Conservation (phyloP, 495 filamentous ascomycete species). For the Aspergillus sclerotioniger region DNA sequence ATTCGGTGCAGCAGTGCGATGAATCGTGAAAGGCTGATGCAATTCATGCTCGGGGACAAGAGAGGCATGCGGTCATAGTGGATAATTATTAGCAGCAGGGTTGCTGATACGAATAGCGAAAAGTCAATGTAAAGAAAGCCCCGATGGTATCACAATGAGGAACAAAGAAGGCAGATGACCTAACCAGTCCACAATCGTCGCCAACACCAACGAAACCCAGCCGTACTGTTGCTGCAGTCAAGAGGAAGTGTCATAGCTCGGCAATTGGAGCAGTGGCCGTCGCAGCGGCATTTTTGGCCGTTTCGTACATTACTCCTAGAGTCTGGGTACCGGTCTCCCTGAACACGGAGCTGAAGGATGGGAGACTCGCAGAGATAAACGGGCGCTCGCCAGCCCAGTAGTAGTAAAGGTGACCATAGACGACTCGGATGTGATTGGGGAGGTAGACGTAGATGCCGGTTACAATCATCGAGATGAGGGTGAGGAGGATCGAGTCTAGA, state of each 20-base stretch:
- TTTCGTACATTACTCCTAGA: conserved; percentile 43
- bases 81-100: conserved; percentile 5
- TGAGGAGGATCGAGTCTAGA: conserved; percentile 85
- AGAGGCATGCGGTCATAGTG: neutral
- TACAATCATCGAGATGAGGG: conserved; percentile 78
- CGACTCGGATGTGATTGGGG: conserved; percentile 77
- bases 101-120: conserved; percentile 10
- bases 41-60: conserved; percentile 3
- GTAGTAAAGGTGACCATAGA: conserved; percentile 84
- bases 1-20: neutral
- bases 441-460: conserved; percentile 88
- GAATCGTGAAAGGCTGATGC: conserved; percentile 6
- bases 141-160: conserved; percentile 6
- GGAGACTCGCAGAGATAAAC: conserved; percentile 37
- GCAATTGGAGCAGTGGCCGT: conserved; percentile 33
- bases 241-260: conserved; percentile 31
- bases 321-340: conserved; percentile 34
- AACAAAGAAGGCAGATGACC: conserved; percentile 7
- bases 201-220: neutral
- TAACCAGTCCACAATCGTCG: conserved; percentile 5
- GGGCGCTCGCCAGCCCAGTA: conserved; percentile 78
- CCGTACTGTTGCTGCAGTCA: neutral
- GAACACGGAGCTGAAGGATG: conserved; percentile 39
- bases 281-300: conserved; percentile 39
- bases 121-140: conserved; percentile 5